Evolutionary conservation across 352 stramenopile species (phyloP), one percentile per base, ranked within the genome.

Genomic region (Globisporangium paddicum): DNA sequence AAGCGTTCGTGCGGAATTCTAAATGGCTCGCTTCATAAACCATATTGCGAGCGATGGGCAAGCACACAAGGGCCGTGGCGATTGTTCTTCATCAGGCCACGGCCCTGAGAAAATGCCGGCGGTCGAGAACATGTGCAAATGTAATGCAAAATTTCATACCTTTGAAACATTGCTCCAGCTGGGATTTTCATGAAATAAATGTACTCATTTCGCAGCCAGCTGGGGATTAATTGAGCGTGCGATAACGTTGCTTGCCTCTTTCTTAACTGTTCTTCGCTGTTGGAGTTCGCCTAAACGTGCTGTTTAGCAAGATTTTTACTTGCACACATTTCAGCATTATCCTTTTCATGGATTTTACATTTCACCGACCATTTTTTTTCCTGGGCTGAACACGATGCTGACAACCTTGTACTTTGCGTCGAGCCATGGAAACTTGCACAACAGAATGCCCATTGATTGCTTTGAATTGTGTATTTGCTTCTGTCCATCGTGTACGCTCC

Each of bases 301-400:
- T 59, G 53, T 30, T 30, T 8, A 16, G 26, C 32, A 7, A 14
- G 28, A 26, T 34, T 26, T 51, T 19, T 59, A 59, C 53, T 42
- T n/a, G 1, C 51, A 59, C 53, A 52, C 50, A 50, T 11, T 19
- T 3, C 18, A 10, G 41, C 42, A 59, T 42, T 41, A 32, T 42
- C 41, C 40, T 32, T 59, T 25, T 59, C 40, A 19, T 1, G n/a
- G 40, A 40, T 59, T 59, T 30, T 59, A 59, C 53, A 30, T 49
- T 34, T 30, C 10, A 23, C 23, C 32, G 16, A 37, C n/a, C 5
- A 19, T 38, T 37, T 47, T 19, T 38, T 44, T 28, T 44, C 8
- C 21, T 25, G 52, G 16, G 19, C 9, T 35, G 10, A 51, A 23
- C 45, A 23, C 23, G 13, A 14, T 10, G 0, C 14, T 25, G 46